Base-by-base conservation (phyloP, 305 asterid genomes). In the Solanum hybrid region DNA sequence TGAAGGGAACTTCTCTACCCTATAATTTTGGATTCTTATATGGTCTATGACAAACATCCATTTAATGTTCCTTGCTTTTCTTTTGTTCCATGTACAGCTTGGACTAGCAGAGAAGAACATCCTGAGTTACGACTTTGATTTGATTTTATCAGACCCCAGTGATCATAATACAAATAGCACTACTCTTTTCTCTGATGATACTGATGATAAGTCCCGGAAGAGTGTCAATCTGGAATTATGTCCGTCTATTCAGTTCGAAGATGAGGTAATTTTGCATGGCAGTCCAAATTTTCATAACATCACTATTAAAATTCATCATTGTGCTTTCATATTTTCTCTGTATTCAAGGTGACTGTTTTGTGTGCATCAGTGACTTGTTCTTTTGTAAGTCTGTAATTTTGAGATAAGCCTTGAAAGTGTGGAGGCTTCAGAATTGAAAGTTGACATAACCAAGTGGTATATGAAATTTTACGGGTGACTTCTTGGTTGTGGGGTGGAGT, bases 21-120 rank as follows among this genome's bases (percentile, higher is more conserved):
- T 51, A 29, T 84, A 31, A 51, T 31, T 29, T 84, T 72, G 64
- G 64, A 34, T 24, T 75, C n/a, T 40, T 12, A n/a, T 66, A 31
- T 88, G 88, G 1, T 73, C 72, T 40, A 73, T 42, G 22, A 35
- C 7, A 86, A 75, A 32, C 31, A 80, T 81, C 24, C 79, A 78
- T 86, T 87, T 32, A 86, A 90, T 92, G 60, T 51, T 88, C 87
- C n/a, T 37, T 90, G 16, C 46, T 27, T 78, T 36, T 77, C 64
- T 88, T 20, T 88, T 13, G 85, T 88, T 78, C 66, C 56, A 92
- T 88, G 66, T 84, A 90, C 99, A 97, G 99, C 98, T 97, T 91
- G 99, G 99, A 91, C 93, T 97, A 79, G 98, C 96, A 86, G 99
- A 97, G 97, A 97, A 97, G 98, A 96, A 92, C 92, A 91, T 97